A percentile compares a stretch with the other conserved stretches of the same genome.
phyloP scores from a whole-genome alignment of 1,139 yeast species.

The Zygoascus meyerae region DNA sequence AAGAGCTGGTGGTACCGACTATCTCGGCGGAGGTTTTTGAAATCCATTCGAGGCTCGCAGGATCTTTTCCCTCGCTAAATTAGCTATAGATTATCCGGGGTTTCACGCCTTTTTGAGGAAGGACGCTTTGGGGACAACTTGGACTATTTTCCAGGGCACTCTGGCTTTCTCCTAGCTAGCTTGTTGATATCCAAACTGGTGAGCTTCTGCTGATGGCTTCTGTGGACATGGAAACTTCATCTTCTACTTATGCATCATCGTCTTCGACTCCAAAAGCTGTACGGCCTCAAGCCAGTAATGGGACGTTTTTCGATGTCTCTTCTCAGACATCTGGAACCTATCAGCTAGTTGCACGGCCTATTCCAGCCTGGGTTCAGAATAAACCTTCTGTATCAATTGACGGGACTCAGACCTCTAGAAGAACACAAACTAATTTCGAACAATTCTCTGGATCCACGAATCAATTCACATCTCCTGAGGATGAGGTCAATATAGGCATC shows the following conservation, averaged over 20 bases:
- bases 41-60: too few relatives aligned
- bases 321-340: slow-evolving; percentile 5
- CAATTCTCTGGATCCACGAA: not conserved
- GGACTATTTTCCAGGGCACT: too few relatives aligned
- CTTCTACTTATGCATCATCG: not conserved
- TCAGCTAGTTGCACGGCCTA: slow-evolving; percentile 21
- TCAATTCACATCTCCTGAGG: not conserved
- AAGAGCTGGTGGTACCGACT: too few relatives aligned
- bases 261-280: not conserved
- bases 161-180: too few relatives aligned
- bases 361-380: slow-evolving; percentile 23
- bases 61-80: too few relatives aligned
- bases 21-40: too few relatives aligned
- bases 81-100: too few relatives aligned
- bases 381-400: not conserved
- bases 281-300: not conserved
- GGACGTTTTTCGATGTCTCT: not conserved
- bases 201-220: too few relatives aligned
- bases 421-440: not conserved
- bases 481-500: not conserved
- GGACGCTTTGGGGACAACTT: too few relatives aligned
- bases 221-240: too few relatives aligned
- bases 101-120: too few relatives aligned
- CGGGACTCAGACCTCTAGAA: not conserved
- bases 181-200: too few relatives aligned